Evolutionary conservation across 345 rosid genomes (phyloP), one percentile per base, ranked within the genome.

Genomic region (thale cress (Arabidopsis thaliana)): DNA sequence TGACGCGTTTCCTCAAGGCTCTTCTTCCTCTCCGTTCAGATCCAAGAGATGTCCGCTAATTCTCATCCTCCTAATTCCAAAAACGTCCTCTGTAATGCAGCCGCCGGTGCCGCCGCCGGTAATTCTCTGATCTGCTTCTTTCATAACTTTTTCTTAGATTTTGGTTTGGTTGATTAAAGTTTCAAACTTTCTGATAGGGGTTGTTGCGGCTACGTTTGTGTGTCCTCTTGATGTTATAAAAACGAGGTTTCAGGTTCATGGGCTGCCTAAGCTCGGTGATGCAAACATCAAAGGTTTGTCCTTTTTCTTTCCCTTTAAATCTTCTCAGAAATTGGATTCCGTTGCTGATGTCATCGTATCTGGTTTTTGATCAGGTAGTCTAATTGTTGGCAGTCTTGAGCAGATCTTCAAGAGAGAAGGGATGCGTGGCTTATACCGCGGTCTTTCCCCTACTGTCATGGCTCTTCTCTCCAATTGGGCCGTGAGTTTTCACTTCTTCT

Each of bases 401-500:
- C 85, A 87, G 56, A 93, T 93, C 72, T 80, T 84, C 49, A 86
- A 71, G 44, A 85, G 79, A 80, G 97, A 91, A 73, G 96, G 97
- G 9, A 41, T 86, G 55, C 89, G 90, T 53, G 97, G 97, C 32
- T 82, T 91, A 85, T 91, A 91, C 70, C 85, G 90, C 0, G 97
- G 97, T 1, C 93, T 91, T 42, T 64, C 90, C 42, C 93, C 97
- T 3, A 91, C 93, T 28, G 87, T 84, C 32, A 69, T 91, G 77
- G 97, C 97, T 1, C 84, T 91, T 74, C 93, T 91, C 75, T 89
- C 97, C 8, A 91, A 89, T 73, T 91, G 97, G 97, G 97, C 97
- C 12, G 98, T 93, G 28, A 32, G 76, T 67, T 73, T 22, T 37
- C 4, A n/a, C n/a, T n/a, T n/a, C 36, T 61, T 41, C 61, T 65